phyloP scores from a whole-genome alignment of 345 rosid genomes.

The Gossypium rotundifolium region DNA sequence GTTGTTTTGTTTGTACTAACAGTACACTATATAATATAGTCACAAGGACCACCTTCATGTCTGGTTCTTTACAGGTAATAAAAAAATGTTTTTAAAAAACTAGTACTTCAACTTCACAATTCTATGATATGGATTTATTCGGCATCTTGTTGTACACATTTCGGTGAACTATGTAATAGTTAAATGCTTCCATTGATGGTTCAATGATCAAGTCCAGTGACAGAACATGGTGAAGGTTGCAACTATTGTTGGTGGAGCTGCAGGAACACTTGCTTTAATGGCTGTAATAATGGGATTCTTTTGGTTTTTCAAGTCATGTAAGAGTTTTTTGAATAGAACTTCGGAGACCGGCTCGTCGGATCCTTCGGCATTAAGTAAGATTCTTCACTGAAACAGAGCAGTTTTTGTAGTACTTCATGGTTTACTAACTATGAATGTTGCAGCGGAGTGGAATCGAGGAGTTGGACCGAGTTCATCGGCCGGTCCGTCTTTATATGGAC shows the following conservation, averaged over 20 bases:
- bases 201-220: constrained; percentile 26
- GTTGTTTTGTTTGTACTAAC: constrained; percentile 17
- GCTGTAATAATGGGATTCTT: constrained; percentile 27
- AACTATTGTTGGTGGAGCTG: constrained; percentile 36
- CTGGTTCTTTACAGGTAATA: constrained; percentile 14
- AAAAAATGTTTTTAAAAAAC: constrained; percentile 5
- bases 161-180: neutral
- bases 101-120: constrained; percentile 8
- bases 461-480: constrained; percentile 31
- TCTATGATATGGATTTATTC: neutral
- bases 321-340: constrained; percentile 19
- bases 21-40: neutral
- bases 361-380: constrained; percentile 43
- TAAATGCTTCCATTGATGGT: constrained; percentile 6
- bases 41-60: constrained; percentile 11
- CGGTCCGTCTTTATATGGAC: constrained; percentile 20
- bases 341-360: constrained; percentile 60
- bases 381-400: neutral
- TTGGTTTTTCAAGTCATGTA: constrained; percentile 40
- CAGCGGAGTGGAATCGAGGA: constrained; percentile 40
- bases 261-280: constrained; percentile 30
- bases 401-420: neutral
- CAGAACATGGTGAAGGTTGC: constrained; percentile 40
- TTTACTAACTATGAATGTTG: neutral
- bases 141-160: neutral